Percentiles rank a stretch among this genome's conserved stretches.
phyloP scores from a whole-genome alignment of 192 early-diverging fungal species.

The Coemansia sp. region DNA sequence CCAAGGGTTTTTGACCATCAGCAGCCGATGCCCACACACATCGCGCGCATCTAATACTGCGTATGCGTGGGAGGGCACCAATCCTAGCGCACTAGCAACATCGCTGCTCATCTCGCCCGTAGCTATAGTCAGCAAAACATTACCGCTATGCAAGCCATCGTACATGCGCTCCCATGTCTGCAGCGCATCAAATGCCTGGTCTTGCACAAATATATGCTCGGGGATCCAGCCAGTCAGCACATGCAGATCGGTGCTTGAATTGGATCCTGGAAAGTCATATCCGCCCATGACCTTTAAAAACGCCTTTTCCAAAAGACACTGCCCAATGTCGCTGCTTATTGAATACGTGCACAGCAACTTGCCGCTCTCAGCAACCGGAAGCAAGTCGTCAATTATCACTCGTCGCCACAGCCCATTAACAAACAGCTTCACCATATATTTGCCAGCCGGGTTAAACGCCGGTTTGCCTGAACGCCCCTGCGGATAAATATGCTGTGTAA shows the following conservation, averaged over 20 bases:
- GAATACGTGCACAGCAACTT: slow-evolving; percentile 89
- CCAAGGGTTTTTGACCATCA: slow-evolving; percentile 94
- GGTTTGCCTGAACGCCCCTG: slow-evolving; percentile 69
- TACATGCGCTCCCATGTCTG: slow-evolving; percentile 74
- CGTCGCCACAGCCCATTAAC: slow-evolving; percentile 84
- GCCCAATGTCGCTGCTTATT: slow-evolving; percentile 48
- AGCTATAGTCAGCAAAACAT: slow-evolving; percentile 77
- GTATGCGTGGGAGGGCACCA: slow-evolving; percentile 90
- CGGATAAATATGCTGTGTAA: slow-evolving; percentile 86
- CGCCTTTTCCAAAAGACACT: slow-evolving; percentile 88
- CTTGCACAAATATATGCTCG: slow-evolving; percentile 83
- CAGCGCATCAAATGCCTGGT: slow-evolving; percentile 58
- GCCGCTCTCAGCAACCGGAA: slow-evolving; percentile 71
- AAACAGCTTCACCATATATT: slow-evolving; percentile 82
- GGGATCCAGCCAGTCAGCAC: slow-evolving; percentile 93
- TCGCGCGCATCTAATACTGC: slow-evolving; percentile 71
- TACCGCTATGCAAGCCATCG: slow-evolving; percentile 65
- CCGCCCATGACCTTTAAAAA: slow-evolving; percentile 96
- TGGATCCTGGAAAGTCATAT: slow-evolving; percentile 92
- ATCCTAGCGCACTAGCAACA: slow-evolving; percentile 62
- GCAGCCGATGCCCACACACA: slow-evolving; percentile 59
- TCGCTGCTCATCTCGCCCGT: slow-evolving; percentile 75
- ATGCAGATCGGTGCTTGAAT: slow-evolving; percentile 88
- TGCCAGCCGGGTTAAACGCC: slow-evolving; percentile 80
- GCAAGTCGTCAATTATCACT: slow-evolving; percentile 81